Percentiles rank a stretch among this genome's conserved stretches.
phyloP scores from a whole-genome alignment of 345 rosid genomes.

The Anacardium occidentale region DNA sequence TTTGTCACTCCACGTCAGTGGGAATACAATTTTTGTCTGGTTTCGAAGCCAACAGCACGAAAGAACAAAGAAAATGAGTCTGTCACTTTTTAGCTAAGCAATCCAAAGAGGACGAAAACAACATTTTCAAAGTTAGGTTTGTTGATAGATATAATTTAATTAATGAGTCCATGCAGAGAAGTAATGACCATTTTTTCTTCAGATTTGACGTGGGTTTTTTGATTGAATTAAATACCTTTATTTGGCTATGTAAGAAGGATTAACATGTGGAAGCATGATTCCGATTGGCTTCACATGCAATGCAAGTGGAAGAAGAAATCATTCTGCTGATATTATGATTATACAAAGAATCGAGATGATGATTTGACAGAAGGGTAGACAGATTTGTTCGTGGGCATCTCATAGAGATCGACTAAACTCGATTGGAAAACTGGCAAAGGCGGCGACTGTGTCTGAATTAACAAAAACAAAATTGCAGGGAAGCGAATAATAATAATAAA shows the following conservation, averaged over 20 bases:
- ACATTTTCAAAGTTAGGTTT: slow-evolving; percentile 6
- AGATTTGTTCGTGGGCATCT: neutral
- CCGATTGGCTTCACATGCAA: neutral
- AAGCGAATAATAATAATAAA: neutral
- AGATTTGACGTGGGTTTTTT: too few species aligned
- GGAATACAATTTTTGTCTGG: neutral
- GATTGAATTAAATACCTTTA: too few species aligned
- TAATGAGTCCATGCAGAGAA: too few species aligned
- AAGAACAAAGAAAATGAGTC: too few species aligned
- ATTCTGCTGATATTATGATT: neutral
- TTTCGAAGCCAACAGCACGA: neutral
- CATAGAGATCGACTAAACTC: neutral
- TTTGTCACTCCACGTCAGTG: neutral
- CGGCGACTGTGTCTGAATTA: neutral
- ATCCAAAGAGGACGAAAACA: neutral
- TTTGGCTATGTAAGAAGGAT: too few species aligned
- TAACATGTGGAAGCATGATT: too few species aligned
- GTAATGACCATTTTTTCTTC: too few species aligned
- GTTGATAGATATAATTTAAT: too few species aligned
- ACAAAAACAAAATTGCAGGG: neutral
- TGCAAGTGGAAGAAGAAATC: neutral
- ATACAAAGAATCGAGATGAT: neutral
- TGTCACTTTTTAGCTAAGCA: neutral
- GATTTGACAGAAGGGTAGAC: neutral
- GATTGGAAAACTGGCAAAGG: neutral